Percentiles rank a stretch among this genome's conserved stretches.
Conservation (phyloP, 208 protist genomes). For the Acanthamoeba castellanii region DNA sequence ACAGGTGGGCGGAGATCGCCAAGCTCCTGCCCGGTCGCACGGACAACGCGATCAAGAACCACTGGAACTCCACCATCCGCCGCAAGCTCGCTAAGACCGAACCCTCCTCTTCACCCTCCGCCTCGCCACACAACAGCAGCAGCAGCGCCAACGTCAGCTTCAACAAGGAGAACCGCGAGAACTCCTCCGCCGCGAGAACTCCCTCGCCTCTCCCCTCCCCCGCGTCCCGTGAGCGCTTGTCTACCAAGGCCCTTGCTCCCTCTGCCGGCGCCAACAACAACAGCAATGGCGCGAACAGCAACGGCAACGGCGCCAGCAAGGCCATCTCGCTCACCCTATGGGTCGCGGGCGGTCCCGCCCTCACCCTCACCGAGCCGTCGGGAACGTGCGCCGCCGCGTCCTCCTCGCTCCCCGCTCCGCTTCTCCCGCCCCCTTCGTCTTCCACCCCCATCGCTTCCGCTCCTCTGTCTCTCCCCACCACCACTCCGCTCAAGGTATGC, state of each 20-base stretch:
- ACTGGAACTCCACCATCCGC: constrained; percentile 89
- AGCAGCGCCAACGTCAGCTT: neutral
- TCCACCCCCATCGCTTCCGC: neutral
- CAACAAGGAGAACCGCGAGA: neutral
- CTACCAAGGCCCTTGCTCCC: neutral
- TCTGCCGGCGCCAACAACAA: neutral
- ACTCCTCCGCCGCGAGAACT: neutral
- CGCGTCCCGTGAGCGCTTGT: neutral
- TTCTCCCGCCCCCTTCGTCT: neutral
- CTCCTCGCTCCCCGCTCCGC: neutral
- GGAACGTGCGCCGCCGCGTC: neutral
- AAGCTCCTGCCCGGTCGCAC: constrained; percentile 88
- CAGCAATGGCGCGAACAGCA: neutral
- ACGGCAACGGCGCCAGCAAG: neutral
- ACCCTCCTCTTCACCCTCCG: neutral
- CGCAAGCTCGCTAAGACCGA: neutral
- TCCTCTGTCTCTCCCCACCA: neutral
- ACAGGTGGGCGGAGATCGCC: constrained; percentile 90
- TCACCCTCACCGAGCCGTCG: neutral
- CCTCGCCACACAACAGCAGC: neutral
- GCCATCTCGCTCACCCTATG: neutral
- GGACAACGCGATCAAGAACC: constrained; percentile 91
- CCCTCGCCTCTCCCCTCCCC: neutral
- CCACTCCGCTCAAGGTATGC: neutral
- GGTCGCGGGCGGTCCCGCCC: neutral